phyloP scores from a whole-genome alignment of 2,329 filamentous ascomycete genomes.

The Fusarium hainanense region DNA sequence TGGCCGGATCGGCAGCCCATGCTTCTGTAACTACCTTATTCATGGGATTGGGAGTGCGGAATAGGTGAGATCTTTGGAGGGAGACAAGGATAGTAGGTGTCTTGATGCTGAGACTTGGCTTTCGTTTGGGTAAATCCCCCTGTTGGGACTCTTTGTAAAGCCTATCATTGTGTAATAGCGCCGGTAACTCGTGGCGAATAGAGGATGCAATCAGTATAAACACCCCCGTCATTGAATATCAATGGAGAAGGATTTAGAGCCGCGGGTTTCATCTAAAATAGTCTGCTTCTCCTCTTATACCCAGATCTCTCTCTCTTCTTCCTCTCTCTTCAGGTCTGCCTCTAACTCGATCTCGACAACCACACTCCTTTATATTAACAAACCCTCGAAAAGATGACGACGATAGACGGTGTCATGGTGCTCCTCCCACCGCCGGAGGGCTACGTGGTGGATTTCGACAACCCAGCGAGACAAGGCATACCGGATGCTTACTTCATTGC shows the following conservation, averaged over 20 bases:
- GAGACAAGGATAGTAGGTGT: neutral
- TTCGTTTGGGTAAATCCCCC: neutral
- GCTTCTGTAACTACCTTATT: neutral
- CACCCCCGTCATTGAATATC: neutral
- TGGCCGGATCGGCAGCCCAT: conserved; percentile 4
- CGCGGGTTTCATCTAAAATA: conserved; percentile 5
- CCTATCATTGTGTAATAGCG: neutral
- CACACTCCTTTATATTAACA: neutral
- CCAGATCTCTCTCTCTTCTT: neutral
- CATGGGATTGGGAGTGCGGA: neutral
- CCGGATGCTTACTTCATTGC: conserved; percentile 39
- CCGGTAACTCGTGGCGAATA: neutral
- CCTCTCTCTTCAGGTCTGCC: neutral
- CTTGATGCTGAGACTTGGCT: neutral
- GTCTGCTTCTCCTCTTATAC: neutral
- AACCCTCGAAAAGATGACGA: conserved; percentile 23
- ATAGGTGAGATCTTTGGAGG: neutral
- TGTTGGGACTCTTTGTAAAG: neutral
- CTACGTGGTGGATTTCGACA: conserved; percentile 51
- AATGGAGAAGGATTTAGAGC: neutral
- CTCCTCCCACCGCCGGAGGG: conserved; percentile 45
- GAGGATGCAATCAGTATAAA: neutral
- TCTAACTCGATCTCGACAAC: neutral
- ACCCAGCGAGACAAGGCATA: conserved; percentile 45
- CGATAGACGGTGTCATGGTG: conserved; percentile 27